Base-by-base conservation (phyloP, 1,284 basidiomycete species). In the Apiotrichum montevideense region DNA sequence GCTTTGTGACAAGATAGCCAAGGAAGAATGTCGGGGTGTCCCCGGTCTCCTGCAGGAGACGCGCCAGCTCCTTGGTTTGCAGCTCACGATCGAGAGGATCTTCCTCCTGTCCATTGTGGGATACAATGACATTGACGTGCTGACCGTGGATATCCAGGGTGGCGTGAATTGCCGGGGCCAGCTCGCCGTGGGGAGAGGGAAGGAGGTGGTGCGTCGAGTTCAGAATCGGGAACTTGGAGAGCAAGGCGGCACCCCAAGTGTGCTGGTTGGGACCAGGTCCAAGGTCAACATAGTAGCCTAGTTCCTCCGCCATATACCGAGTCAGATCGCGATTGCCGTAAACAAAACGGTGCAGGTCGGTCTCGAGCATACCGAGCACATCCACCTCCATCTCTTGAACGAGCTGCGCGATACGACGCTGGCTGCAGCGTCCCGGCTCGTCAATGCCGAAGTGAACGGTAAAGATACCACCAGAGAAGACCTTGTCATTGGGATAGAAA, bases 61-160 rank as follows among this genome's bases (percentile, higher is more conserved):
- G 79, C 1, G 87, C 93, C 44, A 96, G 79, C 67, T 88, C 88
- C 37, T 73, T 86, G 46, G 88, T 89, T 71, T 97, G 93, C 44
- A 96, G 76, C 72, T 94, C 87, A 62, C 93, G 84, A 73, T 96
- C 93, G 15, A 92, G 74, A 0, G 87, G 83, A 52, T 92, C 90
- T 71, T 95, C 88, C 80, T 95, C 89, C 82, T 97, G 93, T 2
- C 93, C 93, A 69, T 97, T 96, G 69, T 97, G 93, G 0, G 88
- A 84, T 1, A 95, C 87, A 21, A 95, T 79, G 0, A 94, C 88
- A 13, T 87, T 86, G 29, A 95, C 84, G 51, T 83, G 80, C 0
- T 85, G 86, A 0, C 91, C 91, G 65, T 86, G 88, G 4, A 94
- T 80, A 61, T 95, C 87, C 13, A 97, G 79, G 6, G 90, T 84